These are phyloP conservation scores for Eucalyptus regnans DNA, from an alignment of 345 rosid genomes.

Conservation along the genomic window DNA sequence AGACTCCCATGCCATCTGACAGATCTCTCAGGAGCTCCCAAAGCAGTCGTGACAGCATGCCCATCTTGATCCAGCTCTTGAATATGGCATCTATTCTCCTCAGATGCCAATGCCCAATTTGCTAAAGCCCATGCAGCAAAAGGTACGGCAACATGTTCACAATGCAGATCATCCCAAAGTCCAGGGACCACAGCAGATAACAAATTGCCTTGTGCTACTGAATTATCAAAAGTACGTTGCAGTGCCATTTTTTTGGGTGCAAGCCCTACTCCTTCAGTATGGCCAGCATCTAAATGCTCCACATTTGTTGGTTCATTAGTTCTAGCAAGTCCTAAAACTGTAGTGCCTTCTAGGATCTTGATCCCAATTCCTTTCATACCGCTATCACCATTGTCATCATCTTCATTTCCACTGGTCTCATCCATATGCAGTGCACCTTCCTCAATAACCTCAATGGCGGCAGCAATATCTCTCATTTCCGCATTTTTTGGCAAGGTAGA, in stretches of 20 bases:
- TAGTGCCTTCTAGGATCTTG: conserved; percentile 87
- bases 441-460: conserved; percentile 85
- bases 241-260: conserved; percentile 33
- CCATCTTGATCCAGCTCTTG: conserved; percentile 92
- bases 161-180: conserved; percentile 97
- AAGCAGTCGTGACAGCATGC: conserved; percentile 76
- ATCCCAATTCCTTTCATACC: conserved; percentile 87
- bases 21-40: conserved; percentile 95
- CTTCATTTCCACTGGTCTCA: conserved; percentile 36
- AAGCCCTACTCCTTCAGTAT: conserved; percentile 2
- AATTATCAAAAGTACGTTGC: conserved; percentile 44
- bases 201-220: conserved; percentile 34
- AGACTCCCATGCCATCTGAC: conserved; percentile 98
- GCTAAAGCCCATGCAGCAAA: conserved; percentile 99
- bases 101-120: conserved; percentile 97
- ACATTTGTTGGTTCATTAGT: conserved; percentile 35
- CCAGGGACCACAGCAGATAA: conserved; percentile 92
- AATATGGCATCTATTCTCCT: conserved; percentile 62
- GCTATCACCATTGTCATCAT: conserved; percentile 56
- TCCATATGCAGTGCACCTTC: conserved; percentile 89
- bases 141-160: conserved; percentile 98
- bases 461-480: conserved; percentile 74
- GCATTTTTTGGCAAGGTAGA: conserved; percentile 68
- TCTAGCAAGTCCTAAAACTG: conserved; percentile 78
- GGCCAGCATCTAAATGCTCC: conserved; percentile 24